Evolutionary conservation across 371 early-diverging fungal genomes (phyloP).

Genomic region (Chytridiales sp.): DNA sequence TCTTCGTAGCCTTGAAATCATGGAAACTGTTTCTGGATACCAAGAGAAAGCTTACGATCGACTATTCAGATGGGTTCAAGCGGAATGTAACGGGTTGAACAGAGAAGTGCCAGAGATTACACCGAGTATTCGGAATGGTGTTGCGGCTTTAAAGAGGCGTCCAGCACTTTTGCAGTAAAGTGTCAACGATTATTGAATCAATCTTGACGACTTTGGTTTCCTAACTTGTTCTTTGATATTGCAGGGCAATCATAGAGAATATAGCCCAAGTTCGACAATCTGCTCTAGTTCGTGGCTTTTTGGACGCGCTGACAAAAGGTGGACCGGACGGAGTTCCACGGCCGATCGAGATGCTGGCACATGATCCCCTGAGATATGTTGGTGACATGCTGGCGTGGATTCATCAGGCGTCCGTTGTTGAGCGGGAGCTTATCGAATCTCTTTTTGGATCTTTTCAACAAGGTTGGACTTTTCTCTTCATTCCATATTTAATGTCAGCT

Average conservation of each 20-base stretch:
- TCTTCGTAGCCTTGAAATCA: constrained; percentile 65
- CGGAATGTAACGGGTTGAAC: constrained; percentile 67
- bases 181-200: too few relatives aligned
- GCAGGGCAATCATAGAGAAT: constrained; percentile 69
- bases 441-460: constrained; percentile 48
- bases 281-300: constrained; percentile 70
- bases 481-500: not conserved
- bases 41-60: constrained; percentile 77
- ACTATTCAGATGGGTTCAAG: constrained; percentile 76
- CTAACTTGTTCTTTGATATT: not conserved
- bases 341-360: constrained; percentile 90
- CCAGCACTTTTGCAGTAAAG: constrained; percentile 73
- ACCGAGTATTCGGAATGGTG: constrained; percentile 62
- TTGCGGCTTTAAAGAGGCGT: constrained; percentile 67
- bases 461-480: not conserved
- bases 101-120: constrained; percentile 74
- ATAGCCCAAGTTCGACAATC: constrained; percentile 69
- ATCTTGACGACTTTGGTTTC: not conserved
- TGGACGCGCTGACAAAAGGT: constrained; percentile 80
- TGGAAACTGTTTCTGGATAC: constrained; percentile 68
- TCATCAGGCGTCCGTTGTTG: constrained; percentile 86
- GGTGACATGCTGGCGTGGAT: constrained; percentile 96
- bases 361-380: constrained; percentile 84
- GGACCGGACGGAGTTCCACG: constrained; percentile 81
- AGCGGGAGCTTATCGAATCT: constrained; percentile 82